Conservation (phyloP, 345 rosid genomes). For the Populus tremula region DNA sequence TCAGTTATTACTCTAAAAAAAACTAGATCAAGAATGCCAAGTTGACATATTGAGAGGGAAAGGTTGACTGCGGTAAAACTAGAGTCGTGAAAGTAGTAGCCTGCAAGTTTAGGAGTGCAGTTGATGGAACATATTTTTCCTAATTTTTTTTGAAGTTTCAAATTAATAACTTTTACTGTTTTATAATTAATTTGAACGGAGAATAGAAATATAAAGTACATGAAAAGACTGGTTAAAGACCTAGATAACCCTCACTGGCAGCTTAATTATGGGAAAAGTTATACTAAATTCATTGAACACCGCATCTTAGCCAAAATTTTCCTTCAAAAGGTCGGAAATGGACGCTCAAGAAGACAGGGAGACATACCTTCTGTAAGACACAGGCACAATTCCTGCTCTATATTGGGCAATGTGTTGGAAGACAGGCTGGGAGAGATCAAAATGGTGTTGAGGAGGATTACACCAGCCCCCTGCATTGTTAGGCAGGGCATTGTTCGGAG, state of each 20-base stretch:
- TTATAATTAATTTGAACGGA: neutral
- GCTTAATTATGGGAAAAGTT: neutral
- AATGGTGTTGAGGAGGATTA: conserved; percentile 27
- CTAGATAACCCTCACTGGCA: neutral
- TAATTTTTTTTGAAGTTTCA: too few species aligned
- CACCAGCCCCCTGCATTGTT: conserved; percentile 31
- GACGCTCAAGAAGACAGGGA: neutral
- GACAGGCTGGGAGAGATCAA: conserved; percentile 29
- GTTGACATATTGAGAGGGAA: neutral
- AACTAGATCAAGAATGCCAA: too few species aligned
- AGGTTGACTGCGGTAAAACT: neutral
- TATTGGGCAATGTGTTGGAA: conserved; percentile 26
- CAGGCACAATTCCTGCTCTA: conserved; percentile 25
- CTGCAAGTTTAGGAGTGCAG: too few species aligned
- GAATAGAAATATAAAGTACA: neutral
- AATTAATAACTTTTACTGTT: too few species aligned
- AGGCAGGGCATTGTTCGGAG: conserved; percentile 30
- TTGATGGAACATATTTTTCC: too few species aligned
- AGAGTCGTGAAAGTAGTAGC: neutral
- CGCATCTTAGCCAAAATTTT: neutral
- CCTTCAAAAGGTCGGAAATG: neutral
- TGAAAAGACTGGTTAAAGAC: neutral
- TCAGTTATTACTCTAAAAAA: too few species aligned
- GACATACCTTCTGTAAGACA: conserved; percentile 20
- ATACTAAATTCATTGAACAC: neutral